Percentiles rank a stretch among this genome's conserved stretches.
Conservation (phyloP, 495 filamentous ascomycete genomes). For the Choiromyces venosus region DNA sequence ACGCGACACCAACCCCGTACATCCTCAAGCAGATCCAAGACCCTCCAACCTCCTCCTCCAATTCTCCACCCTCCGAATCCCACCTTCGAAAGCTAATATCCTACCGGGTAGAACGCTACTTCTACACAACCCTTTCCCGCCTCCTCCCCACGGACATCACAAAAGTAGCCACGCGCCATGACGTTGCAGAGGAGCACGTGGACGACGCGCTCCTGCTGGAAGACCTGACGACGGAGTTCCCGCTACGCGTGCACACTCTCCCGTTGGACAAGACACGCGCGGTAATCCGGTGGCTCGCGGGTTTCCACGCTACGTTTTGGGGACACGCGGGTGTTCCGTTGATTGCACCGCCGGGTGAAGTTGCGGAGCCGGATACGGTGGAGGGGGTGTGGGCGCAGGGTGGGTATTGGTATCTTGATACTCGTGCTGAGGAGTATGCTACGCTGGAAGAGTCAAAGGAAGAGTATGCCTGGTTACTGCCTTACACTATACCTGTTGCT, state of each 20-base stretch:
- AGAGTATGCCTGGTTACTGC: conserved; percentile 42
- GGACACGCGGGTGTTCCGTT: conserved; percentile 23
- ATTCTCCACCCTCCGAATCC: conserved; percentile 42
- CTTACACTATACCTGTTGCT: conserved; percentile 32
- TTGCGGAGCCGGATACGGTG: conserved; percentile 22
- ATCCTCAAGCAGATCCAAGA: conserved; percentile 48
- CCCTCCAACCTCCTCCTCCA: conserved; percentile 23
- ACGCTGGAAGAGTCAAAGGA: conserved; percentile 27
- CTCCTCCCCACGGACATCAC: conserved; percentile 37
- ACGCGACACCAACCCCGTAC: conserved; percentile 27
- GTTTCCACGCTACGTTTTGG: conserved; percentile 47
- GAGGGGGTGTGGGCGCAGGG: conserved; percentile 47
- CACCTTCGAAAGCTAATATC: conserved; percentile 49
- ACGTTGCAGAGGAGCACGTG: conserved; percentile 26
- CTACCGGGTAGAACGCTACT: conserved; percentile 49
- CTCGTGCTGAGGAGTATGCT: conserved; percentile 44
- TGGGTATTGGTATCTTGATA: conserved; percentile 50
- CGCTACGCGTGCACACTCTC: conserved; percentile 10
- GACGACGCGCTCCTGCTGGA: conserved; percentile 41
- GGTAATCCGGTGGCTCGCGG: conserved; percentile 45
- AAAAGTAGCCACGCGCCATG: conserved; percentile 40
- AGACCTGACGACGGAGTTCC: conserved; percentile 41
- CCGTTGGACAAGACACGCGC: conserved; percentile 31
- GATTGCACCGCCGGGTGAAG: conserved; percentile 44
- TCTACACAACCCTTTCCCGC: conserved; percentile 45